Base-by-base conservation (phyloP, 306 rosid genomes). In the Malus sieversii region DNA sequence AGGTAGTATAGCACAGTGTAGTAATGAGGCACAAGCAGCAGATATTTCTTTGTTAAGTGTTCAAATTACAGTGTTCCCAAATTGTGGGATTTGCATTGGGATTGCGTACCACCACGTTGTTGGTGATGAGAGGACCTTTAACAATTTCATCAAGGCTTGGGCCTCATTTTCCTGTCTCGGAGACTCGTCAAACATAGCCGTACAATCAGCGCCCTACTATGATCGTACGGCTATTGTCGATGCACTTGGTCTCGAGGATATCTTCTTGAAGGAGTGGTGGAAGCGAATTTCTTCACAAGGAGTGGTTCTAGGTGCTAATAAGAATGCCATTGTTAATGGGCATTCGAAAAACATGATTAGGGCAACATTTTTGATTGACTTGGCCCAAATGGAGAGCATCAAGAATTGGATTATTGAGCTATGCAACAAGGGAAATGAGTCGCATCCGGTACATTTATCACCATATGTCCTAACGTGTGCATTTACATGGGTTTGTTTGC, bases 111-210 rank as follows among this genome's bases (percentile, higher is more conserved):
- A 75, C 15, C 66, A 83, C 4, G 82, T 81, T 40, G 72, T 76
- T 19, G 86, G 81, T 1, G 89, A 89, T 46, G 80, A 76, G 16
- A 85, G 93, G 67, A 89, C 93, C 27, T 81, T 89, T 53, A 70
- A 79, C 77, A 84, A 81, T 60, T 86, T 86, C 84, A 64, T 89
- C 53, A 79, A 79, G 48, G 78, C 84, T 20, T 86, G 93, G 93
- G 85, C 90, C 29, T 58, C 74, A 1, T 85, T 72, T 53, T 83
- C 77, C 15, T 5, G 67, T 2, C 44, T 19, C 4, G 75, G 25
- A n/a, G 25, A 82, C 38, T 63, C 82, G 10, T 60, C 44, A 14
- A 42, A 18, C 4, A 16, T 38, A 14, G 19, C 61, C 8, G 8
- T 11, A 3, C 46, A 38, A 19, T 44, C 68, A 16, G 33, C 20